Percentiles rank a stretch among this genome's conserved stretches.
These are phyloP conservation scores for Xylariaceae sp. DNA, from an alignment of 2,329 filamentous ascomycete species.

Conservation along the genomic window DNA sequence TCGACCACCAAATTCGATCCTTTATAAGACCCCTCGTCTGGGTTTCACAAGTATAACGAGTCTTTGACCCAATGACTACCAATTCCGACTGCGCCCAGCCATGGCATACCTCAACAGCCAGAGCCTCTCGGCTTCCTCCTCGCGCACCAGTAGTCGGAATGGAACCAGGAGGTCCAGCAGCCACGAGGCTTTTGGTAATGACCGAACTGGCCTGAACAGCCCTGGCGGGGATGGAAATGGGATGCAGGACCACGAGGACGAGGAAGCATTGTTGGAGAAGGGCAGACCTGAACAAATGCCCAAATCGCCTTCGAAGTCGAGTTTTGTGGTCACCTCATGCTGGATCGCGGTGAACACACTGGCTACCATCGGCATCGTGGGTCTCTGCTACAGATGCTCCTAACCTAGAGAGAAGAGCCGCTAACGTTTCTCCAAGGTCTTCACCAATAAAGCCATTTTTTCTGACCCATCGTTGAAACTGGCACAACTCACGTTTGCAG, in stretches of 20 bases:
- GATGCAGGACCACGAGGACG: slow-evolving; percentile 34
- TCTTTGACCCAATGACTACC: slow-evolving; percentile 3
- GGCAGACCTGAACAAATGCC: slow-evolving; percentile 27
- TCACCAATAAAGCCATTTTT: slow-evolving; percentile 67
- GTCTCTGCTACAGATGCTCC: too few relatives aligned
- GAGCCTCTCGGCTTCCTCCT: slow-evolving; percentile 29
- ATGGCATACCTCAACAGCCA: slow-evolving; percentile 23
- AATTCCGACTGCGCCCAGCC: slow-evolving; percentile 7
- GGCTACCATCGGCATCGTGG: slow-evolving; percentile 58
- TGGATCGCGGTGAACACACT: slow-evolving; percentile 60
- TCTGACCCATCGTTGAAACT: slow-evolving; percentile 55
- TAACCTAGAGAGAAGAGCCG: neutral
- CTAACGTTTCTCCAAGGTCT: slow-evolving; percentile 43
- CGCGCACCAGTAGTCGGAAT: slow-evolving; percentile 32
- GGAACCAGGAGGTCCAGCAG: slow-evolving; percentile 28
- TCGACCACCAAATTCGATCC: neutral
- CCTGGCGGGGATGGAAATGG: slow-evolving; percentile 33
- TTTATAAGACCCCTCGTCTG: neutral
- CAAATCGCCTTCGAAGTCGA: slow-evolving; percentile 31
- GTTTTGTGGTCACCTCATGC: slow-evolving; percentile 36
- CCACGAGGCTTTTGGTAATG: slow-evolving; percentile 29
- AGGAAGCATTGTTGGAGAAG: slow-evolving; percentile 35
- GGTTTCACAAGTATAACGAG: neutral
- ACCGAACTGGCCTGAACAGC: slow-evolving; percentile 29
- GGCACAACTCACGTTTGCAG: slow-evolving; percentile 59